A percentile compares a stretch with the other conserved stretches of the same genome.
Evolutionary conservation across 768 basidiomycete genomes (phyloP).

Genomic region (Kwoniella botswanensis): DNA sequence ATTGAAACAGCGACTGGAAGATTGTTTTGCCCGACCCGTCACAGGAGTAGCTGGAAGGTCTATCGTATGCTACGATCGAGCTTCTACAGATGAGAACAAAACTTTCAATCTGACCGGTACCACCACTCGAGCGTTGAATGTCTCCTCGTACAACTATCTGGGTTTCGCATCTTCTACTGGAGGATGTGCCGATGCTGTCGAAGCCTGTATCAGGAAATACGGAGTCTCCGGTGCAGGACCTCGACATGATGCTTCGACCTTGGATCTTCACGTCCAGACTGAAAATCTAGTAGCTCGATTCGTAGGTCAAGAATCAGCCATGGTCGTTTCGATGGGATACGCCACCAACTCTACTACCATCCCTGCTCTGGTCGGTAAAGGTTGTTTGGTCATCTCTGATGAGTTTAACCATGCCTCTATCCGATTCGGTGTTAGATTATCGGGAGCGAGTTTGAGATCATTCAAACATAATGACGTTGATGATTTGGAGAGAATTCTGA

Average conservation of each 20-base stretch:
- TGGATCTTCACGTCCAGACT: constrained; percentile 76
- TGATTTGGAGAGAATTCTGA: constrained; percentile 75
- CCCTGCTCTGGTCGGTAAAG: constrained; percentile 86
- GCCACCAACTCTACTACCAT: constrained; percentile 70
- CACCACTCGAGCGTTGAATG: constrained; percentile 84
- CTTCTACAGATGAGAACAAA: constrained; percentile 78
- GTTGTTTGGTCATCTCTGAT: constrained; percentile 93
- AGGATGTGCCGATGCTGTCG: constrained; percentile 92
- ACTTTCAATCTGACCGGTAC: constrained; percentile 75
- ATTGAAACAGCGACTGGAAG: constrained; percentile 90
- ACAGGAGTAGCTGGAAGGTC: constrained; percentile 96
- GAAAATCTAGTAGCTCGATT: constrained; percentile 91
- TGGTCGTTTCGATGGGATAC: constrained; percentile 81
- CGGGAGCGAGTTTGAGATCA: constrained; percentile 84
- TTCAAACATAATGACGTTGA: constrained; percentile 98
- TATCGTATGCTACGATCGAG: constrained; percentile 80
- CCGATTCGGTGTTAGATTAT: constrained; percentile 85
- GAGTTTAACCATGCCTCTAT: constrained; percentile 96
- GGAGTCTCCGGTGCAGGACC: constrained; percentile 78
- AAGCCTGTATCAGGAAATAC: constrained; percentile 77
- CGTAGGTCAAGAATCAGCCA: constrained; percentile 83
- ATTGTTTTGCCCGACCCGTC: constrained; percentile 89
- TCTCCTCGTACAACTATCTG: constrained; percentile 98
- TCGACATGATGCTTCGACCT: constrained; percentile 82
- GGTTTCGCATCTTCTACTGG: constrained; percentile 94